Evolutionary conservation across 345 rosid species (phyloP).

Genomic region (Turritis glabra): DNA sequence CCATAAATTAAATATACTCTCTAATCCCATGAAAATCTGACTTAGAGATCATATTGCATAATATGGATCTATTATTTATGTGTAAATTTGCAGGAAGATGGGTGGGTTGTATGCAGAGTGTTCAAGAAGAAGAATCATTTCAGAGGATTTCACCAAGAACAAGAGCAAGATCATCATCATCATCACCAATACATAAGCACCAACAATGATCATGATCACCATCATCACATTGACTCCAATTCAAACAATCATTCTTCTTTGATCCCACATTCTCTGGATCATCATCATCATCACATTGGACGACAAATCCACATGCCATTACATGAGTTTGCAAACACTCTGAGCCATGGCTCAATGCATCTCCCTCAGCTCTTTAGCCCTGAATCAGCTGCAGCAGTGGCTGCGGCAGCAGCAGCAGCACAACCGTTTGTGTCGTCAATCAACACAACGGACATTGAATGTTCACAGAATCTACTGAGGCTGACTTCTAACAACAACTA

Average conservation of each 20-base stretch:
- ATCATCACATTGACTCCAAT: conserved; percentile 29
- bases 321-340: conserved; percentile 36
- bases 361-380: conserved; percentile 83
- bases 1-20: no score
- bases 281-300: conserved; percentile 35
- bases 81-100: conserved; percentile 64
- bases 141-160: conserved; percentile 57
- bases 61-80: neutral
- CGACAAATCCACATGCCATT: conserved; percentile 35
- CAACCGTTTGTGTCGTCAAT: conserved; percentile 42
- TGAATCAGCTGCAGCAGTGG: conserved; percentile 50
- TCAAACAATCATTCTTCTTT: conserved; percentile 33
- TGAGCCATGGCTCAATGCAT: conserved; percentile 59
- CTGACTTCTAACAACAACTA: conserved; percentile 57
- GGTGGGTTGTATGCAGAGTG: conserved; percentile 93
- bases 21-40: neutral
- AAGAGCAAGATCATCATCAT: conserved; percentile 45
- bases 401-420: conserved; percentile 32
- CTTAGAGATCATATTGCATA: neutral
- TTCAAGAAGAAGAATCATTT: conserved; percentile 75
- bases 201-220: conserved; percentile 35
- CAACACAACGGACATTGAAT: conserved; percentile 52
- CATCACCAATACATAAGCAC: conserved; percentile 36
- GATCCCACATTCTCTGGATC: conserved; percentile 28
- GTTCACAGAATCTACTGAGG: conserved; percentile 72